A percentile compares a stretch with the other conserved stretches of the same genome.
phyloP scores from a whole-genome alignment of 2,329 filamentous ascomycete genomes.

The Stagonosporopsis chrysanthemi region DNA sequence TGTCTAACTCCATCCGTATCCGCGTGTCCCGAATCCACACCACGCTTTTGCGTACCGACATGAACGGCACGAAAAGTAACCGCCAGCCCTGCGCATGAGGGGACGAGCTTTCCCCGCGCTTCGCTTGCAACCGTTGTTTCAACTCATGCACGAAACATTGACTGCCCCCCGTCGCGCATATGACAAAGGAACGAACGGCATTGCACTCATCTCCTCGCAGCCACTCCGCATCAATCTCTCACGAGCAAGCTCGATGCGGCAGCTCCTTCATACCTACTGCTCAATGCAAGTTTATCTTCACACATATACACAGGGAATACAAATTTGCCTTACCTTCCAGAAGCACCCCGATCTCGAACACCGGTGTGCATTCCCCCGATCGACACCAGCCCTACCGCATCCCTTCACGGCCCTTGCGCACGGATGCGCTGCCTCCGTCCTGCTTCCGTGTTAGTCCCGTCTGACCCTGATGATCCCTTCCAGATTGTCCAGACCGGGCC shows the following conservation, averaged over 20 bases:
- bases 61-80: constrained; percentile 6
- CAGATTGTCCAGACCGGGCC: constrained; percentile 4
- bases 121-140: constrained; percentile 15
- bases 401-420: neutral
- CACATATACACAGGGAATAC: neutral
- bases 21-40: neutral
- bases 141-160: constrained; percentile 9
- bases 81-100: constrained; percentile 9
- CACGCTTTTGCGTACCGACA: constrained; percentile 2
- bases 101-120: constrained; percentile 15
- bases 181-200: neutral
- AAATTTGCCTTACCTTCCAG: neutral
- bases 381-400: constrained; percentile 11
- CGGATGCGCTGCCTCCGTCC: neutral
- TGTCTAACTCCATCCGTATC: neutral
- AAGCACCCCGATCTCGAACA: neutral
- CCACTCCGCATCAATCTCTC: neutral
- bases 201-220: neutral
- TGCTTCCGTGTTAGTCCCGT: neutral
- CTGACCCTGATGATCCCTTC: constrained; percentile 17
- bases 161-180: neutral
- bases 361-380: neutral
- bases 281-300: neutral
- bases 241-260: neutral
- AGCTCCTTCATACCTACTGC: neutral